These are phyloP conservation scores for Trichoderma sp. DNA, from an alignment of 2,329 filamentous ascomycete species.

Conservation along the genomic window DNA sequence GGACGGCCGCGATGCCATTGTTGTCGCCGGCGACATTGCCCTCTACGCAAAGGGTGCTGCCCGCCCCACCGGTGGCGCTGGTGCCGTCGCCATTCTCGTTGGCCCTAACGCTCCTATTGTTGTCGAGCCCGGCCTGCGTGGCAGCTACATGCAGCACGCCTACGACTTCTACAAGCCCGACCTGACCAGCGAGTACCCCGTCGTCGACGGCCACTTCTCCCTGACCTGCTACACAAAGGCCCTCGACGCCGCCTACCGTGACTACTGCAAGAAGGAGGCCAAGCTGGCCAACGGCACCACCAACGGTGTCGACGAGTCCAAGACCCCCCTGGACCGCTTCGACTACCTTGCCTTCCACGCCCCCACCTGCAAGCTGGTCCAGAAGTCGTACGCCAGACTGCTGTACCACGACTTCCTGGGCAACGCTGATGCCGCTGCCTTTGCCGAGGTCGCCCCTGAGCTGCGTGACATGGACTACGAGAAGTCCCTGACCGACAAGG, in stretches of 20 bases:
- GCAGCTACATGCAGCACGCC: conserved; percentile 76
- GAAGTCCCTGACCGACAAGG: conserved; percentile 76
- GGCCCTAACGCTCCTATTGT: conserved; percentile 75
- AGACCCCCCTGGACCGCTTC: conserved; percentile 73
- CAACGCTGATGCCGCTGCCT: conserved; percentile 64
- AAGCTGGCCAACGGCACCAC: conserved; percentile 54
- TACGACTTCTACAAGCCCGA: conserved; percentile 93
- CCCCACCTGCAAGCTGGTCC: conserved; percentile 81
- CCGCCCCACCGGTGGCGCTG: conserved; percentile 76
- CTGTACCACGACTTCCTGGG: conserved; percentile 82
- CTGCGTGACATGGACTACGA: conserved; percentile 75
- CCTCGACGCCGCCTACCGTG: conserved; percentile 76
- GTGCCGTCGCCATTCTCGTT: conserved; percentile 74
- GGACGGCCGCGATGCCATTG: conserved; percentile 79
- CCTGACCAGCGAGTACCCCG: conserved; percentile 81
- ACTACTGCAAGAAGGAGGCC: conserved; percentile 72
- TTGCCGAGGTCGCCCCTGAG: conserved; percentile 73
- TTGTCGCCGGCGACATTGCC: conserved; percentile 78
- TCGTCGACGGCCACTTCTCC: conserved; percentile 81
- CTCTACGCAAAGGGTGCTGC: conserved; percentile 82
- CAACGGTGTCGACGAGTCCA: conserved; percentile 46
- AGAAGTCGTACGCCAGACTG: conserved; percentile 80
- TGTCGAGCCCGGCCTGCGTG: conserved; percentile 74
- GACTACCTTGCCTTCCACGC: conserved; percentile 82
- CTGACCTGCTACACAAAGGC: conserved; percentile 78